A percentile compares a stretch with the other conserved stretches of the same genome.
Evolutionary conservation across 768 basidiomycete genomes (phyloP).

Genomic region (Mycena olivaceomarginata): DNA sequence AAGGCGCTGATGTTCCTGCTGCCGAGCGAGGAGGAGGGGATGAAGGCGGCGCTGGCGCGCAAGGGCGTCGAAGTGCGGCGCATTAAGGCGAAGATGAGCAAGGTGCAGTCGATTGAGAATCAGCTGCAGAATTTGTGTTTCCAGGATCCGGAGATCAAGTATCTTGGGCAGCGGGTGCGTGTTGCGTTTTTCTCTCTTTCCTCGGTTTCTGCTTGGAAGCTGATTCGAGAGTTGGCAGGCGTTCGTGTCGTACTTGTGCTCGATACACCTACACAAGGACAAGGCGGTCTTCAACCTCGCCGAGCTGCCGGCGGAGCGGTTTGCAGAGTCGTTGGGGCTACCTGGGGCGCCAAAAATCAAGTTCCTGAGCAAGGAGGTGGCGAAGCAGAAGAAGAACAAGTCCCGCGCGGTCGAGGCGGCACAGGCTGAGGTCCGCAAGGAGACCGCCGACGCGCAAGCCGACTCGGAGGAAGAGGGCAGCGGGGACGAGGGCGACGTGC

Average conservation of each 20-base stretch:
- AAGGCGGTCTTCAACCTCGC: constrained; percentile 93
- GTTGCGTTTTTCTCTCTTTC: background rate
- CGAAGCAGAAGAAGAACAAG: constrained; percentile 87
- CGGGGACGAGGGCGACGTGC: constrained; percentile 44
- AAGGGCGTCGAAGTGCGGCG: constrained; percentile 84
- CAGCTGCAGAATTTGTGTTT: constrained; percentile 96
- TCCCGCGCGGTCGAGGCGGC: constrained; percentile 66
- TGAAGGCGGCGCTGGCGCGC: constrained; percentile 80
- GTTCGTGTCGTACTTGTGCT: constrained; percentile 96
- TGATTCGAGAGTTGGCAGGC: constrained; percentile 69
- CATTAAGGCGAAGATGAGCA: constrained; percentile 93
- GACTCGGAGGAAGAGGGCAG: constrained; percentile 36
- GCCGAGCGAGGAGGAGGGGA: constrained; percentile 96
- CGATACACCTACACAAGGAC: constrained; percentile 94
- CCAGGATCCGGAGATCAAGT: constrained; percentile 97
- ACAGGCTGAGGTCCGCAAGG: constrained; percentile 52
- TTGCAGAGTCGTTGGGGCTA: constrained; percentile 92
- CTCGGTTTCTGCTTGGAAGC: background rate
- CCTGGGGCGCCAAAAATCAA: constrained; percentile 98
- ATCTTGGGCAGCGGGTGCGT: constrained; percentile 93
- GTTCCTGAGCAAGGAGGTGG: constrained; percentile 80
- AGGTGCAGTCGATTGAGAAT: constrained; percentile 89
- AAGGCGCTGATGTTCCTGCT: constrained; percentile 88
- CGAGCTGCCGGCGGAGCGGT: constrained; percentile 88
- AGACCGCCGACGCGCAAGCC: constrained; percentile 41